phyloP scores from a whole-genome alignment of 1,139 yeast species.

The Kodamaea plutei region DNA sequence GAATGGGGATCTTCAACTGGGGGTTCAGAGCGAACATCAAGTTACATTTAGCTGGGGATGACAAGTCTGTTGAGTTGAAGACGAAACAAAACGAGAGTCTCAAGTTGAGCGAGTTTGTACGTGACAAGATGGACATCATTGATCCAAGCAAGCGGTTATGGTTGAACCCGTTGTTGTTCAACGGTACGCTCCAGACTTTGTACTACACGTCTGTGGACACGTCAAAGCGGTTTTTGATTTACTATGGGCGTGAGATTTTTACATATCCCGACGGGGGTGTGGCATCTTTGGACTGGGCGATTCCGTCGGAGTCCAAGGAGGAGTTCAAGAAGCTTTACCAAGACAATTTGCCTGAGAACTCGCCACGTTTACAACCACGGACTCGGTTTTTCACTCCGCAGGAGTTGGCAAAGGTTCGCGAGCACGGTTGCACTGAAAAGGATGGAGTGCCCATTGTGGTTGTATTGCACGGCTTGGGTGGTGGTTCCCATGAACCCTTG shows the following conservation, averaged over 20 bases:
- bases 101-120: constrained; percentile 23
- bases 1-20: constrained; percentile 26
- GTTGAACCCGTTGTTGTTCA: constrained; percentile 61
- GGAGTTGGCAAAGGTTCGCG: constrained; percentile 23
- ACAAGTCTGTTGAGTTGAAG: constrained; percentile 17
- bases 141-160: constrained; percentile 39
- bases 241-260: constrained; percentile 74
- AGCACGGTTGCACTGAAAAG: constrained; percentile 25
- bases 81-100: constrained; percentile 13
- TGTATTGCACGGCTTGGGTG: constrained; percentile 80
- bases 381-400: constrained; percentile 62
- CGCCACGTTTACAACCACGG: constrained; percentile 76
- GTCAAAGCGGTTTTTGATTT: constrained; percentile 50
- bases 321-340: constrained; percentile 47
- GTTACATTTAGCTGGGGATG: constrained; percentile 22
- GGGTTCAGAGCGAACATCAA: constrained; percentile 38
- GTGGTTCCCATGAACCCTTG: constrained; percentile 88
- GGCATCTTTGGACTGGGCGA: constrained; percentile 75
- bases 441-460: constrained; percentile 58
- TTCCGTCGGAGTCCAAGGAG: constrained; percentile 45
- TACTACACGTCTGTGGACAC: constrained; percentile 57
- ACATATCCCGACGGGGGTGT: constrained; percentile 60
- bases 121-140: constrained; percentile 21
- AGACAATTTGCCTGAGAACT: constrained; percentile 58
- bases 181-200: constrained; percentile 74